Conservation (phyloP, 495 filamentous ascomycete genomes). For the Lophium mytilinum region DNA sequence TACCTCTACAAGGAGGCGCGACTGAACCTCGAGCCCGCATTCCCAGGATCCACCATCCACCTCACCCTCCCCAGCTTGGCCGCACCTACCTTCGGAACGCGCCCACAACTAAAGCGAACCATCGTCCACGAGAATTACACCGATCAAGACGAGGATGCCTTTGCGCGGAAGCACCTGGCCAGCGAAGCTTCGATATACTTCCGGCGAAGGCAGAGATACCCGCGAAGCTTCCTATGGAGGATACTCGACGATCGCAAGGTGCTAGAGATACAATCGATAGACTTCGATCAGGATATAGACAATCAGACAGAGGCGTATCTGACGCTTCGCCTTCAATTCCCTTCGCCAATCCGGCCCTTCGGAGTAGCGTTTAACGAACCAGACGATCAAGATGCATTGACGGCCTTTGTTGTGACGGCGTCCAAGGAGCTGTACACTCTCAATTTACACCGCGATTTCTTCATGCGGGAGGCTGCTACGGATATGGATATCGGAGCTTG, state of each 20-base stretch:
- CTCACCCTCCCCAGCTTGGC: constrained; percentile 58
- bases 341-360: constrained; percentile 56
- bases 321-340: constrained; percentile 70
- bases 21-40: constrained; percentile 68
- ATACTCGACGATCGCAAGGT: constrained; percentile 72
- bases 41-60: constrained; percentile 58
- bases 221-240: constrained; percentile 83
- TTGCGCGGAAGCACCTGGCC: constrained; percentile 62
- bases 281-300: constrained; percentile 63
- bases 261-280: constrained; percentile 73
- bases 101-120: constrained; percentile 26
- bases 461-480: constrained; percentile 55
- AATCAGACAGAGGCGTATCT: constrained; percentile 57
- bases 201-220: constrained; percentile 61
- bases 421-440: constrained; percentile 72
- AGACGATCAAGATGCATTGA: constrained; percentile 67
- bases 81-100: constrained; percentile 30
- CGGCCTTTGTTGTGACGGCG: constrained; percentile 71
- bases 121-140: constrained; percentile 37
- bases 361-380: constrained; percentile 77
- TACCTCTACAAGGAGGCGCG: constrained; percentile 76
- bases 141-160: constrained; percentile 65
- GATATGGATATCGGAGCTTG: constrained; percentile 65
- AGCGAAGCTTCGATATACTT: constrained; percentile 78
- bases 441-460: constrained; percentile 70